Evolutionary conservation across 2,329 filamentous ascomycete genomes (phyloP).

Genomic region (Tolypocladium ovalisporum): DNA sequence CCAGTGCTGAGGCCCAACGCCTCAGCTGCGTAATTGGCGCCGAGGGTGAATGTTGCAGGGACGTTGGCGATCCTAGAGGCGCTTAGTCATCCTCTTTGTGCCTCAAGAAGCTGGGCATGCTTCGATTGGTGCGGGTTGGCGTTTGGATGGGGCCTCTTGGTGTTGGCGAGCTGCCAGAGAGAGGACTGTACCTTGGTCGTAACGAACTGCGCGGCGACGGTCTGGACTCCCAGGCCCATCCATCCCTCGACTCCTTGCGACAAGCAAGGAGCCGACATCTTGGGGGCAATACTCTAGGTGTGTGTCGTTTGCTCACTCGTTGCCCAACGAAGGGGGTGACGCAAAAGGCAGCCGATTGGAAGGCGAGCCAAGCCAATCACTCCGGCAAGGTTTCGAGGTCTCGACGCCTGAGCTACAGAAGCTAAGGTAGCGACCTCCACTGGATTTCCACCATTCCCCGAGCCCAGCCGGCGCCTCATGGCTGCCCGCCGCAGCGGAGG

Average conservation of each 20-base stretch:
- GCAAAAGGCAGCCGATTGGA: not conserved
- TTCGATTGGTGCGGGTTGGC: not conserved
- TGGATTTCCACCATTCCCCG: not conserved
- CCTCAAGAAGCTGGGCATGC: not conserved
- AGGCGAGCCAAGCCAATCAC: not conserved
- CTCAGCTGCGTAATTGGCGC: not conserved
- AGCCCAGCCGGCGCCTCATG: not conserved
- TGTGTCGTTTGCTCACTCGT: not conserved
- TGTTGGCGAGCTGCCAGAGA: not conserved
- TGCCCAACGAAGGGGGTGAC: not conserved
- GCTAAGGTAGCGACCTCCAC: not conserved
- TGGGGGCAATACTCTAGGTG: not conserved
- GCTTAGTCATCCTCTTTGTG: not conserved
- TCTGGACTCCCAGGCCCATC: not conserved
- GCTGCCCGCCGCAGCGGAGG: not conserved
- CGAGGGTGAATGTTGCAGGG: slow-evolving; percentile 1
- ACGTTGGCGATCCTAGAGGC: not conserved
- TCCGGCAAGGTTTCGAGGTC: not conserved
- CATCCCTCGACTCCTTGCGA: no score
- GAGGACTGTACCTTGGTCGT: no score
- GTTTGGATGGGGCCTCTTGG: not conserved
- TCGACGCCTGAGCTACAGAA: not conserved
- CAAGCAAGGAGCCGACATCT: not conserved
- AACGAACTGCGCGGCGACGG: not conserved
- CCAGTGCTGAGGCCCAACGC: not conserved